Evolutionary conservation across 495 filamentous ascomycete genomes (phyloP).

Genomic region (Tuber aestivum): DNA sequence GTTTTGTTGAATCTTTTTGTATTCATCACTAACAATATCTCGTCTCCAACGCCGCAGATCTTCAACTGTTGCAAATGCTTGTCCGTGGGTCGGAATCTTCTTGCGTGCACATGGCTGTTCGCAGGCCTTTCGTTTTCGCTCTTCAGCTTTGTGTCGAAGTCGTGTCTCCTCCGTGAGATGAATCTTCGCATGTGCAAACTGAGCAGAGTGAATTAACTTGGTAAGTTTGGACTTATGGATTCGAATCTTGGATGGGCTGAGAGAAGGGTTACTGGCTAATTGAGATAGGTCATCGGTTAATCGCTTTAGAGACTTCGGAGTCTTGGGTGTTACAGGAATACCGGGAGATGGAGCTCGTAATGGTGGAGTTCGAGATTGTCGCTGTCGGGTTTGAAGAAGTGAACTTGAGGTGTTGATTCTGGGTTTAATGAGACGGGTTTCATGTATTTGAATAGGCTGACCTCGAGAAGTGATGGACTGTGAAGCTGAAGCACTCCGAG

Average conservation of each 20-base stretch:
- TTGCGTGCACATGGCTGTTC: background rate
- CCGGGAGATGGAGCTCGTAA: background rate
- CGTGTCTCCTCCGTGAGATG: background rate
- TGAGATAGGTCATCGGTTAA: background rate
- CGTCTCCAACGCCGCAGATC: background rate
- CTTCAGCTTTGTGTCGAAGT: background rate
- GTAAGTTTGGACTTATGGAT: conserved; percentile 3
- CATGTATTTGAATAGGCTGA: background rate
- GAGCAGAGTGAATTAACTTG: background rate
- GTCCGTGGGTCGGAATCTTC: conserved; percentile 4
- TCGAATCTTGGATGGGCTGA: background rate
- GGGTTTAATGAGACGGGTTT: background rate
- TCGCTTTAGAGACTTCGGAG: background rate
- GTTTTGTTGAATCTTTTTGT: background rate
- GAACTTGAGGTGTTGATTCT: background rate
- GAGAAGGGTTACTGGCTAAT: background rate
- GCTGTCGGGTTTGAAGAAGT: background rate
- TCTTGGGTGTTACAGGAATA: background rate
- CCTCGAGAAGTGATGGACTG: no score
- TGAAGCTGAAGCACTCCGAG: no score
- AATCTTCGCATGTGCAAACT: conserved; percentile 7
- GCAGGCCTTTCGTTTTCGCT: background rate
- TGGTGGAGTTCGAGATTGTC: background rate
- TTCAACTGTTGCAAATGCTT: background rate
- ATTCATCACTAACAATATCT: background rate